These are phyloP conservation scores for Xylaria nigripes DNA, from an alignment of 495 filamentous ascomycete genomes.

Conservation along the genomic window DNA sequence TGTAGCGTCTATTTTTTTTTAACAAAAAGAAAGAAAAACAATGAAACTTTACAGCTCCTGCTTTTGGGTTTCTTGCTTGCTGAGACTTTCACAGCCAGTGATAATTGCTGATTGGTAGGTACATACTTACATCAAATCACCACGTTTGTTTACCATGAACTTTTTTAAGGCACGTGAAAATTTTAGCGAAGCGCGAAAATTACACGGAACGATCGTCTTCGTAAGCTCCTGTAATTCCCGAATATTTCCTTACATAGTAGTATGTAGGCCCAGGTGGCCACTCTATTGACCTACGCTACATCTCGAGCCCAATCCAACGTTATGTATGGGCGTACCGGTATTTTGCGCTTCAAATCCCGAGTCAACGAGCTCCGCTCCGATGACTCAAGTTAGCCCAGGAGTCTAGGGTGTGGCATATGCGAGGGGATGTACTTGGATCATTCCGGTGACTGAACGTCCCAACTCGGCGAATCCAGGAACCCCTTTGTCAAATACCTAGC, in stretches of 20 bases:
- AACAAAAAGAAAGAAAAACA: too few relatives aligned
- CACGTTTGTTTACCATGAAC: too few relatives aligned
- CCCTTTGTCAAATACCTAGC: neutral
- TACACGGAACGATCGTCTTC: constrained; percentile 15
- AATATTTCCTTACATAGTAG: neutral
- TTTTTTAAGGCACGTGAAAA: neutral
- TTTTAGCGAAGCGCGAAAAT: constrained; percentile 18
- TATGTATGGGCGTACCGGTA: neutral
- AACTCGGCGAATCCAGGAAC: neutral
- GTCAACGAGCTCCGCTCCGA: neutral
- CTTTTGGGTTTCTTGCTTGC: too few relatives aligned
- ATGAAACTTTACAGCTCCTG: too few relatives aligned
- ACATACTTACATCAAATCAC: too few relatives aligned
- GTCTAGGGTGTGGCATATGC: neutral
- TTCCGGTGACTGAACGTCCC: neutral
- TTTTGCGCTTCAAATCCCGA: constrained; percentile 8
- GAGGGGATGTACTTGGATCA: neutral
- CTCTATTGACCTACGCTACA: neutral
- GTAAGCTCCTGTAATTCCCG: constrained; percentile 22
- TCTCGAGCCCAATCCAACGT: neutral
- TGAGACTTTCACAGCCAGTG: too few relatives aligned
- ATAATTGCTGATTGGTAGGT: too few relatives aligned
- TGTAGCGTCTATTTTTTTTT: too few relatives aligned
- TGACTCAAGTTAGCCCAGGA: constrained; percentile 5
- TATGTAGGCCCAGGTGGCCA: constrained; percentile 14